phyloP scores from a whole-genome alignment of 1,284 basidiomycete species.

The Cryptococcus sp. region DNA sequence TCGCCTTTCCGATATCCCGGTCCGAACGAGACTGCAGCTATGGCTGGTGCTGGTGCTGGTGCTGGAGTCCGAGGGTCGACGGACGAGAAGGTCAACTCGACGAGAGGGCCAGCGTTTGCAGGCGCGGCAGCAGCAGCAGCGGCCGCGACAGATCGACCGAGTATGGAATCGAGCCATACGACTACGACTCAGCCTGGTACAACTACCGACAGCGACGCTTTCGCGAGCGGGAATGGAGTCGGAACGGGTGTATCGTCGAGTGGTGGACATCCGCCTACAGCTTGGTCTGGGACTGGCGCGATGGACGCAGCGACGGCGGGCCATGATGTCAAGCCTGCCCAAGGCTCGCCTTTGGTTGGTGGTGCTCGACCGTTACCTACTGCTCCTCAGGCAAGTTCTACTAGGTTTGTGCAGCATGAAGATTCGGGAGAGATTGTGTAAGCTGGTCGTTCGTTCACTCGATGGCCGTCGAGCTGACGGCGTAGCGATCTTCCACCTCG shows the following conservation, averaged over 20 bases:
- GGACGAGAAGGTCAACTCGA: conserved; percentile 12
- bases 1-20: background rate
- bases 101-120: conserved; percentile 2
- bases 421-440: conserved; percentile 27
- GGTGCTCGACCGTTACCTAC: conserved; percentile 1
- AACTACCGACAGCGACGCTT: too few relatives aligned
- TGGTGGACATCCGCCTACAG: background rate
- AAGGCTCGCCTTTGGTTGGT: background rate
- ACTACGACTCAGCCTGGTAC: background rate
- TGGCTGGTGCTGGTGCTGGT: background rate
- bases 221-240: too few relatives aligned
- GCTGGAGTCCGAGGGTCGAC: background rate
- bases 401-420: conserved; percentile 25
- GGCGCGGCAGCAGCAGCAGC: conserved; percentile 2
- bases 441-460: conserved; percentile 5
- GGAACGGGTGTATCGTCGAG: too few relatives aligned
- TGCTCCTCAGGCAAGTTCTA: background rate
- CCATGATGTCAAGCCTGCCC: conserved; percentile 9
- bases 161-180: background rate
- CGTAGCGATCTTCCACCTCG: conserved; percentile 5
- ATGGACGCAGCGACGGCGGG: conserved; percentile 5
- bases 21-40: background rate
- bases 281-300: background rate
- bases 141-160: background rate
- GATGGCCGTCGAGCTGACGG: background rate